Evolutionary conservation across 2,329 filamentous ascomycete species (phyloP), one percentile per base, ranked within the genome.

Genomic region (Tolypocladium capitatum): DNA sequence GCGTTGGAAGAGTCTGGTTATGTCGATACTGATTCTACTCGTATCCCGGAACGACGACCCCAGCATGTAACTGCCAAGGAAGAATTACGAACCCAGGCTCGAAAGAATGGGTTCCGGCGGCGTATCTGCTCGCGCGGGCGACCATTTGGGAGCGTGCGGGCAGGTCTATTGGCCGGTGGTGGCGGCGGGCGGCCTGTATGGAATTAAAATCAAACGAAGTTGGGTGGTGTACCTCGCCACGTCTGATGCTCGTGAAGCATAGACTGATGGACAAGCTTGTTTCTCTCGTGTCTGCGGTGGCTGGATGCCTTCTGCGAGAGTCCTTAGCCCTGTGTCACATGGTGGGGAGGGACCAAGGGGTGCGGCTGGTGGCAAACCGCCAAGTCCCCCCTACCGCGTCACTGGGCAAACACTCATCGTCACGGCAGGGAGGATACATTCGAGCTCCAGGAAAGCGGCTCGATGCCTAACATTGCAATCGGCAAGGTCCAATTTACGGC

Each of bases 121-220:
- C 33, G n/a, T 18, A 2, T 2, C n/a, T 18, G 33, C 33, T 18
- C 2, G 9, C 18, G 2, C 9, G n/a, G n/a, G 8, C 4, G 4
- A 2, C n/a, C 8, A 2, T n/a, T n/a, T 20, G 4, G 16, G 33
- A 30, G 8, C 13, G 5, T 9, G 33, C n/a, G n/a, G 33, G 9
- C 4, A 11, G 4, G 4, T 4, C 4, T 9, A 7, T 20, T 11
- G 6, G 4, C 10, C 9, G 9, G n/a, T 1, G 7, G 16, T 5
- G 33, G n/a, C 9, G 8, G n/a, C 9, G 2, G 33, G 31, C 1
- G 16, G 11, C n/a, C n/a, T 35, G n/a, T 11, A 35, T 3, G 33
- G 1, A 11, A 35, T 35, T 1, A 35, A 18, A 11, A 35, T 35
- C 33, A 35, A 18, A n/a, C n/a, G n/a, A 35, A 18, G 33, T 35